Evolutionary conservation across 2,329 filamentous ascomycete species (phyloP).

Genomic region (Dactylella cylindrospora): DNA sequence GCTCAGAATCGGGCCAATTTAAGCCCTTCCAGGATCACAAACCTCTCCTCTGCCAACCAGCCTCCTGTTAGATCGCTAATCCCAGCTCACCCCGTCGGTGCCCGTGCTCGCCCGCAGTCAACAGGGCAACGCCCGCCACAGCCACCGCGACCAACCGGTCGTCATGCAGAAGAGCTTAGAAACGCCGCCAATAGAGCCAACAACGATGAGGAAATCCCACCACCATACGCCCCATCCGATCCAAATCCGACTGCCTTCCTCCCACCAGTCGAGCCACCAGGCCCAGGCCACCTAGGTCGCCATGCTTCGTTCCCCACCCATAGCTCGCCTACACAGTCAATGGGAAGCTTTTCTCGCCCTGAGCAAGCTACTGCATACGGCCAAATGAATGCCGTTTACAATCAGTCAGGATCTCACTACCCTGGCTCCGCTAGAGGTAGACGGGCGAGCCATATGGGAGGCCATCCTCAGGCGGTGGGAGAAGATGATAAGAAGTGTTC

Average conservation of each 20-base stretch:
- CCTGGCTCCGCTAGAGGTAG: constrained; percentile 25
- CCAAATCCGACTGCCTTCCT: constrained; percentile 31
- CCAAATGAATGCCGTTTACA: constrained; percentile 30
- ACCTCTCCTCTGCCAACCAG: constrained; percentile 26
- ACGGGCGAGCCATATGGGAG: constrained; percentile 9
- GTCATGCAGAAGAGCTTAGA: constrained; percentile 31
- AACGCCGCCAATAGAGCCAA: constrained; percentile 12
- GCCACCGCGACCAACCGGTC: constrained; percentile 30
- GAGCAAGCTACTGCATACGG: constrained; percentile 21
- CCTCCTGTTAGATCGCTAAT: constrained; percentile 28
- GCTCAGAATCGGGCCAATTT: constrained; percentile 30
- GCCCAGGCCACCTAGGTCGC: constrained; percentile 20
- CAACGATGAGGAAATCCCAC: constrained; percentile 14
- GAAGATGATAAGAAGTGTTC: constrained; percentile 40
- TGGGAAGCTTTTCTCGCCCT: constrained; percentile 16
- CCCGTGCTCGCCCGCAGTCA: constrained; percentile 24
- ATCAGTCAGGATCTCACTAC: constrained; percentile 23
- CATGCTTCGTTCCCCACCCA: constrained; percentile 32
- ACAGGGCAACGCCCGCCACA: constrained; percentile 18
- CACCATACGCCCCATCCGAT: constrained; percentile 32
- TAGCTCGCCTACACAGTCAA: background rate
- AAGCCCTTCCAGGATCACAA: constrained; percentile 24
- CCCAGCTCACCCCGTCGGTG: constrained; percentile 13
- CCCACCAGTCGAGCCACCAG: constrained; percentile 8
- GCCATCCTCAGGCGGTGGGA: constrained; percentile 10